Evolutionary conservation across 2,329 filamentous ascomycete species (phyloP).

Genomic region (Neonectria sp.): DNA sequence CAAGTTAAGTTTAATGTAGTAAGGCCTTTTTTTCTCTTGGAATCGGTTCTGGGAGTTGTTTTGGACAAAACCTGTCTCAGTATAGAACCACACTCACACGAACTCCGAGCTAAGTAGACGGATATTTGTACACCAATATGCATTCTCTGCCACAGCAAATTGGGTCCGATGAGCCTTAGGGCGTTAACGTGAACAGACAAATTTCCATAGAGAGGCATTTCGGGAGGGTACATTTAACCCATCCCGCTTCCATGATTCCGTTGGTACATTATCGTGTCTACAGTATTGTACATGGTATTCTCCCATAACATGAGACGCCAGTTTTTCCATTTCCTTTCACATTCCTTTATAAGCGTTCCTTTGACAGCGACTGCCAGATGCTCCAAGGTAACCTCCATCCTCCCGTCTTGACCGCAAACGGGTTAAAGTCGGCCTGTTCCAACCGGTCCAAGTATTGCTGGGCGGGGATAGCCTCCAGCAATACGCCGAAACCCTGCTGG

Average conservation of each 20-base stretch:
- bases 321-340: neutral
- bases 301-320: slow-evolving; percentile 2
- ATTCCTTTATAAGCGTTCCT: slow-evolving; percentile 59
- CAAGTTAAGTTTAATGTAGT: neutral
- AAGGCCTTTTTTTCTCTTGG: too few species aligned
- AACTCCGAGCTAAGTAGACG: neutral
- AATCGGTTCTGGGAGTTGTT: too few species aligned
- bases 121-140: too few species aligned
- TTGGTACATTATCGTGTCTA: slow-evolving; percentile 32
- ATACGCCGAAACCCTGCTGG: slow-evolving; percentile 80
- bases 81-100: neutral
- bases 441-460: slow-evolving; percentile 84
- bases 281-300: slow-evolving; percentile 29
- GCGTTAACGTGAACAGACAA: neutral
- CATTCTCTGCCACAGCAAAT: too few species aligned
- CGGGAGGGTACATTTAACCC: neutral
- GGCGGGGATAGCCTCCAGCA: slow-evolving; percentile 85
- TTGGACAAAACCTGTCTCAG: neutral
- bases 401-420: slow-evolving; percentile 74
- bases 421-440: slow-evolving; percentile 87
- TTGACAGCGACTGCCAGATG: slow-evolving; percentile 69
- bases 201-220: slow-evolving; percentile 8
- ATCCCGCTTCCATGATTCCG: slow-evolving; percentile 26
- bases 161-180: too few species aligned
- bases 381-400: slow-evolving; percentile 91